Evolutionary conservation across 2,329 filamentous ascomycete genomes (phyloP), one percentile per base, ranked within the genome.

Genomic region (Escovopsis sp.): DNA sequence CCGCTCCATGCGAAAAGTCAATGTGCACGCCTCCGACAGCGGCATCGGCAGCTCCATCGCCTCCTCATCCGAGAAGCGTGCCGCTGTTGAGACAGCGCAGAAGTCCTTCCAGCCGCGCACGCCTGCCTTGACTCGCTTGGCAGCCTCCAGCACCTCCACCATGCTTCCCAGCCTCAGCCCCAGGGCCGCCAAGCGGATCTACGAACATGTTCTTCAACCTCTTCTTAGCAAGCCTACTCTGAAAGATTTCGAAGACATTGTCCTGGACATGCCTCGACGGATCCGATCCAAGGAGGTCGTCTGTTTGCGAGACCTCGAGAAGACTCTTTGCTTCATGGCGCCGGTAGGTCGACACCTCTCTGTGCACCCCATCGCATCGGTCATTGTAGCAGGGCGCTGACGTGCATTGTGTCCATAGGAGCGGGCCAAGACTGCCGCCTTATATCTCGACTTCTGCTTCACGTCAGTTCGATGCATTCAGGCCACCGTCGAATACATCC

Each of bases 301-400:
- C 59, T 94, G 84, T 66, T 76, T 96, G 43, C 80, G 89, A 61
- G 89, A 96, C 63, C 73, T 96, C 40, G 89, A 96, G 65, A 94
- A 94, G 75, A 89, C 82, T 9, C 69, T 96, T 47, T 77, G 95
- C 56, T 87, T 88, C 64, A 77, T 88, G 61, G 86, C 88, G 68
- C 85, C 85, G 61, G 89, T 95, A 82, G 93, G 88, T 93, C 62
- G 70, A 58, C 59, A 15, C 15, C 15, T 15, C 15, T 15, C 15
- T 15, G 15, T 15, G 15, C 15, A 15, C 15, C 15, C 15, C 15
- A 15, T 15, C 15, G 15, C 15, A 15, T 15, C 15, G 15, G 15
- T 15, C 15, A 15, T 15, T 15, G 15, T 30, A 30, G 10, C 28
- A 6, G 28, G 10, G 6, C 6, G 10, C 28, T 30, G 10, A 30